Evolutionary conservation across 73 alveolate genomes (phyloP).

Genomic region (Paramecium biaurelia): DNA sequence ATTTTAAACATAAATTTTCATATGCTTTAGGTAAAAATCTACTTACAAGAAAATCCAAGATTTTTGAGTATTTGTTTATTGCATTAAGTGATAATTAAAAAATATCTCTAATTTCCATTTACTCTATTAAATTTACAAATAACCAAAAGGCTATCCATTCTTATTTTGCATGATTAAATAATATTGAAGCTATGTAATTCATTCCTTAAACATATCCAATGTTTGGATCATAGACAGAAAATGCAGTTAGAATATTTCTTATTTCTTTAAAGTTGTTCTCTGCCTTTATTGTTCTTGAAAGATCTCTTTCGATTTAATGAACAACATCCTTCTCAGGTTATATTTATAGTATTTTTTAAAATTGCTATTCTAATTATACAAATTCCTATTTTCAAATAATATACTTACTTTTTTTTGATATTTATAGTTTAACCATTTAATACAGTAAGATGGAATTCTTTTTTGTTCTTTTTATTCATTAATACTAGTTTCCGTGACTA

Average conservation of each 20-base stretch:
- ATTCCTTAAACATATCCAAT: slow-evolving; percentile 35
- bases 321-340: not conserved
- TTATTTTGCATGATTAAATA: slow-evolving; percentile 20
- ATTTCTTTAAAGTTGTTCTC: not conserved
- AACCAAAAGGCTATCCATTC: slow-evolving; percentile 35
- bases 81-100: not conserved
- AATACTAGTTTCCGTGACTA: slow-evolving; percentile 25
- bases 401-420: not conserved
- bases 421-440: slow-evolving; percentile 7
- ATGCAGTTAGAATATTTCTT: not conserved
- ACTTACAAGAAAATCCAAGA: not conserved
- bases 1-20: not conserved
- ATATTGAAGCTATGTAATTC: not conserved
- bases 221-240: slow-evolving; percentile 30
- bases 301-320: not conserved
- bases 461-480: not conserved
- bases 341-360: not conserved
- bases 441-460: not conserved
- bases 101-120: slow-evolving; percentile 1
- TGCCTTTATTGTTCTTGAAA: not conserved
- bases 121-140: not conserved
- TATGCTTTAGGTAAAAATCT: not conserved
- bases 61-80: not conserved
- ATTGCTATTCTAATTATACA: not conserved
- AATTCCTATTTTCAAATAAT: not conserved